Base-by-base conservation (phyloP, 306 rosid genomes). In the Casuarina equisetifolia region DNA sequence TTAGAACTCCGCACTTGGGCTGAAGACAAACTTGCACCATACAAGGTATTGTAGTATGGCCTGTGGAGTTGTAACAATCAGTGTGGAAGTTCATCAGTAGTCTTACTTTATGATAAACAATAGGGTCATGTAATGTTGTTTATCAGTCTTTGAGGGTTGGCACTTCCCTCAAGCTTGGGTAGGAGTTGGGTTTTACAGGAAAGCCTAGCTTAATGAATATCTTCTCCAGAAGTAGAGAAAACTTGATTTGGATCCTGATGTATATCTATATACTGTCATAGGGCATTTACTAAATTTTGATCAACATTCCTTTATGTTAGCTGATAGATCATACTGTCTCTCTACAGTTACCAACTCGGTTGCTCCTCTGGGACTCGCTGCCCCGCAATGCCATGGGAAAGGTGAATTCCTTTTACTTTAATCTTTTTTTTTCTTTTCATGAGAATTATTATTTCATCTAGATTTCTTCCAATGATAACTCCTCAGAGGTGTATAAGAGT, bases 351-450 rank as follows among this genome's bases (percentile, higher is more conserved):
- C 95, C 96, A 16, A 92, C 92, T 39, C 83, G 66, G 62, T 83
- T 95, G 55, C 49, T 88, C 74, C 61, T 92, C 57, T 91, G 95
- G 97, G 91, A 95, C 54, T 82, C 89, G 13, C 84, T 91, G 76
- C 97, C 97, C 39, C 95, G 96, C 20, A 95, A 95, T 80, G 97
- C 98, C n/a, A 92, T 95, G 98, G 97, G 98, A 70, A 95, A 95
- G 97, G 98, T 88, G 77, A 66, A 64, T 77, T 62, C 17, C 86
- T 57, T 55, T 76, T 39, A 38, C 45, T 61, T 46, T 50, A 48
- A 25, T 25, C 32, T 25, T 25, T 25, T 25, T 25, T 25, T 58
- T 67, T 16, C 9, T 9, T 63, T 77, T 5, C 54, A 40, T 57
- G 49, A 40, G 15, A 51, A 54, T 43, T 7, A 10, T 13, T 48